Evolutionary conservation across 2,329 filamentous ascomycete species (phyloP).

Genomic region (Aspergillus fijiensis): DNA sequence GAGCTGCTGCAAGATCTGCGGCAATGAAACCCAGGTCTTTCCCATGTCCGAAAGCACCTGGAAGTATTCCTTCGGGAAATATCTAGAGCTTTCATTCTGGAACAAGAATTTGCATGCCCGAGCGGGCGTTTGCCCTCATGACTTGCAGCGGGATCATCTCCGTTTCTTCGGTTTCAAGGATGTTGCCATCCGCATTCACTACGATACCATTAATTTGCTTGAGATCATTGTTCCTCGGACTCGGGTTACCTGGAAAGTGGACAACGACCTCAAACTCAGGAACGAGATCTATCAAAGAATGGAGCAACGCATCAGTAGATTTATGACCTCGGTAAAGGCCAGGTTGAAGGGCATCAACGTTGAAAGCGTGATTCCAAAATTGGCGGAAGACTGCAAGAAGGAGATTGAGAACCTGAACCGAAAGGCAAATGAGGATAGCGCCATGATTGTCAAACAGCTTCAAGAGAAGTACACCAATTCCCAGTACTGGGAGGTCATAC

Average conservation of each 20-base stretch:
- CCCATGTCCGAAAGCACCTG: constrained; percentile 92
- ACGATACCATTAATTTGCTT: constrained; percentile 86
- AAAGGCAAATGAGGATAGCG: constrained; percentile 80
- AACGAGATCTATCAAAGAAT: constrained; percentile 84
- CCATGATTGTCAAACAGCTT: constrained; percentile 69
- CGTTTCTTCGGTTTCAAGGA: constrained; percentile 90
- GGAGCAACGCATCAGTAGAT: constrained; percentile 78
- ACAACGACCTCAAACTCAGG: constrained; percentile 86
- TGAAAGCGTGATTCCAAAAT: constrained; percentile 85
- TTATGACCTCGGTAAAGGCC: constrained; percentile 82
- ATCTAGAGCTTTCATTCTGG: constrained; percentile 97
- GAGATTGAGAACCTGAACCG: constrained; percentile 78
- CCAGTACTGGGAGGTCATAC: constrained; percentile 95
- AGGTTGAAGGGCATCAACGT: constrained; percentile 86
- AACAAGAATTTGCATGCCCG: constrained; percentile 74
- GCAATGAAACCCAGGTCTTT: constrained; percentile 82
- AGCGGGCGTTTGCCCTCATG: constrained; percentile 80
- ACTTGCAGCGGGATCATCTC: constrained; percentile 88
- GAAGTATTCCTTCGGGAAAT: constrained; percentile 99
- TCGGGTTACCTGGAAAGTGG: constrained; percentile 95
- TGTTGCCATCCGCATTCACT: constrained; percentile 82
- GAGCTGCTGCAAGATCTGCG: constrained; percentile 92
- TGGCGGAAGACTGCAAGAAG: constrained; percentile 74
- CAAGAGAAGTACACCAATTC: constrained; percentile 91
- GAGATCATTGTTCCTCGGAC: constrained; percentile 91